Evolutionary conservation across 768 basidiomycete species (phyloP).

Genomic region (Tulasnella sp.): DNA sequence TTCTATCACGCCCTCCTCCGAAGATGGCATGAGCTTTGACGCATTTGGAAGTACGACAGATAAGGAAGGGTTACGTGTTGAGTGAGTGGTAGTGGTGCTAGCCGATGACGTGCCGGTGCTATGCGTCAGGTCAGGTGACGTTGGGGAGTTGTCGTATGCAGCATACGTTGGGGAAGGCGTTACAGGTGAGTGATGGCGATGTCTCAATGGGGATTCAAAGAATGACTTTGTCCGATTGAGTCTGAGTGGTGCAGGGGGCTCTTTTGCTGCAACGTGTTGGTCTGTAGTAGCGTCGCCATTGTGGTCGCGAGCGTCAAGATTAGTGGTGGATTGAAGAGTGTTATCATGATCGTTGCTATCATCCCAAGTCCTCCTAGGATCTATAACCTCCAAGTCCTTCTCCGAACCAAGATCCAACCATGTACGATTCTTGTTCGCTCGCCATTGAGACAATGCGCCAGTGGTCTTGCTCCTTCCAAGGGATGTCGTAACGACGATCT

Average conservation of each 20-base stretch:
- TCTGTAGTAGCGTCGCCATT: not conserved
- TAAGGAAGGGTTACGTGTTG: slow-evolving; percentile 12
- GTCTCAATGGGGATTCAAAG: slow-evolving; percentile 2
- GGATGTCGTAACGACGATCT: not conserved
- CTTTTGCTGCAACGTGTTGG: not conserved
- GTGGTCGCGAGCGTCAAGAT: not conserved
- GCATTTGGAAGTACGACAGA: slow-evolving; percentile 2
- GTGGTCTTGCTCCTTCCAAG: slow-evolving; percentile 12
- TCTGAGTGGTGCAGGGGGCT: not conserved
- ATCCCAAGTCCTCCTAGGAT: not conserved
- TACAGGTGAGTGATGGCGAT: not conserved
- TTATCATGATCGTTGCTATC: not conserved
- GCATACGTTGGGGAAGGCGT: not conserved
- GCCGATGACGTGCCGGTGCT: slow-evolving; percentile 7
- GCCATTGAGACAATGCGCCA: not conserved
- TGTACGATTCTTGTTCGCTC: not conserved
- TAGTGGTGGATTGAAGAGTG: slow-evolving; percentile 4
- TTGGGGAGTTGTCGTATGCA: not conserved
- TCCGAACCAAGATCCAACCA: too few species aligned
- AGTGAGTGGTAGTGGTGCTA: slow-evolving; percentile 9
- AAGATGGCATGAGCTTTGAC: not conserved
- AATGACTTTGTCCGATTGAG: slow-evolving; percentile 1
- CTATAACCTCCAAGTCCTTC: not conserved
- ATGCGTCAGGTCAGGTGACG: not conserved
- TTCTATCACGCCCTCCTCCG: not conserved